Conservation (phyloP, 306 rosid genomes). For the Sophora flavescens region DNA sequence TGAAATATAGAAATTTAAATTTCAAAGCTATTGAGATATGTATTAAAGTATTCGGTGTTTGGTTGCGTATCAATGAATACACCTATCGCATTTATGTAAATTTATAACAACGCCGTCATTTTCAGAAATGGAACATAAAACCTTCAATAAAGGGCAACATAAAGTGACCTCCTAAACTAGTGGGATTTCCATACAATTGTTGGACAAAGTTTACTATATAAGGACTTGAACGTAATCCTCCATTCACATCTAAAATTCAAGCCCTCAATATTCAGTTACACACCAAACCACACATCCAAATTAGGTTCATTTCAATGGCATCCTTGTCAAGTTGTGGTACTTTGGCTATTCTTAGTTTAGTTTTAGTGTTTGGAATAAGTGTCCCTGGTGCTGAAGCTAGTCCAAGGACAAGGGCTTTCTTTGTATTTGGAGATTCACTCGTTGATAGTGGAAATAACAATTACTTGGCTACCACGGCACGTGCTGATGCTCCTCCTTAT, state of each 20-base stretch:
- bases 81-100: slow-evolving; percentile 39
- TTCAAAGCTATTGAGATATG: neutral
- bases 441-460: slow-evolving; percentile 87
- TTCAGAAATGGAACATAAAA: slow-evolving; percentile 25
- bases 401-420: slow-evolving; percentile 55
- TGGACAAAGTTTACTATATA: slow-evolving; percentile 32
- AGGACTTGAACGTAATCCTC: slow-evolving; percentile 16
- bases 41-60: neutral
- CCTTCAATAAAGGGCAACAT: slow-evolving; percentile 35
- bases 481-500: slow-evolving; percentile 78
- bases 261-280: neutral
- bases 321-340: neutral
- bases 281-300: slow-evolving; percentile 5
- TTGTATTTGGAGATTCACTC: slow-evolving; percentile 86
- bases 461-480: slow-evolving; percentile 76
- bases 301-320: slow-evolving; percentile 41
- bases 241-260: slow-evolving; percentile 21
- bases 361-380: slow-evolving; percentile 11
- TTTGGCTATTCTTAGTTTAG: slow-evolving; percentile 19
- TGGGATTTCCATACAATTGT: neutral
- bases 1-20: no score
- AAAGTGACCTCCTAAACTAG: slow-evolving; percentile 45
- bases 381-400: slow-evolving; percentile 37
- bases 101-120: slow-evolving; percentile 21
- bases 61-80: neutral